Percentiles rank a stretch among this genome's conserved stretches.
Evolutionary conservation across 2,329 filamentous ascomycete species (phyloP).

Genomic region (Purpureocillium lavendulum): DNA sequence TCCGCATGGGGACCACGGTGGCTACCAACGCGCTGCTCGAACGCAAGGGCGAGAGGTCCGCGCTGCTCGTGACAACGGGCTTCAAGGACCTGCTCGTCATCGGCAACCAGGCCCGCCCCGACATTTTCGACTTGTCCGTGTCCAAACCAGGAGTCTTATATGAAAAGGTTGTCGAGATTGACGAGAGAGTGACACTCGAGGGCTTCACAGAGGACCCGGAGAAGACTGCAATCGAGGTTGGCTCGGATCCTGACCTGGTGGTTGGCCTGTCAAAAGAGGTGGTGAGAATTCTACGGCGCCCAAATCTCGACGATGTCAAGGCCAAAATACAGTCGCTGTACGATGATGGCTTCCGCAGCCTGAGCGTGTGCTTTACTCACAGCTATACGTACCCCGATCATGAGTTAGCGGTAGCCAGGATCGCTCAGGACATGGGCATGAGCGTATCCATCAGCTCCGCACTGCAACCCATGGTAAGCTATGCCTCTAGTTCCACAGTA

Average conservation of each 20-base stretch:
- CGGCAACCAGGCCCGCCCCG: conserved; percentile 64
- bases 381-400: conserved; percentile 58
- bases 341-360: conserved; percentile 49
- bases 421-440: conserved; percentile 33
- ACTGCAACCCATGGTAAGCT: conserved; percentile 32
- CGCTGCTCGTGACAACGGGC: conserved; percentile 62
- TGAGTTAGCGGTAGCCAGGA: conserved; percentile 24
- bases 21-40: conserved; percentile 72
- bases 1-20: conserved; percentile 73
- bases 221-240: conserved; percentile 32
- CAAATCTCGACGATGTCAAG: too few relatives aligned
- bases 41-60: conserved; percentile 63
- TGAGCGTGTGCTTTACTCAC: conserved; percentile 61
- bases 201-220: conserved; percentile 65
- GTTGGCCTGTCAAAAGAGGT: too few relatives aligned
- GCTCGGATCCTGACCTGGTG: too few relatives aligned
- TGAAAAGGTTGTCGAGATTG: conserved; percentile 62
- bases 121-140: conserved; percentile 67
- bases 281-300: too few relatives aligned
- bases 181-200: conserved; percentile 66
- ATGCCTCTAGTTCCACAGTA: too few relatives aligned
- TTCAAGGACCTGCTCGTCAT: conserved; percentile 66
- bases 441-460: conserved; percentile 25
- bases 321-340: too few relatives aligned
- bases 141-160: conserved; percentile 61